These are phyloP conservation scores for Blastomyces gilchristii DNA, from an alignment of 2,329 filamentous ascomycete species.

Conservation along the genomic window DNA sequence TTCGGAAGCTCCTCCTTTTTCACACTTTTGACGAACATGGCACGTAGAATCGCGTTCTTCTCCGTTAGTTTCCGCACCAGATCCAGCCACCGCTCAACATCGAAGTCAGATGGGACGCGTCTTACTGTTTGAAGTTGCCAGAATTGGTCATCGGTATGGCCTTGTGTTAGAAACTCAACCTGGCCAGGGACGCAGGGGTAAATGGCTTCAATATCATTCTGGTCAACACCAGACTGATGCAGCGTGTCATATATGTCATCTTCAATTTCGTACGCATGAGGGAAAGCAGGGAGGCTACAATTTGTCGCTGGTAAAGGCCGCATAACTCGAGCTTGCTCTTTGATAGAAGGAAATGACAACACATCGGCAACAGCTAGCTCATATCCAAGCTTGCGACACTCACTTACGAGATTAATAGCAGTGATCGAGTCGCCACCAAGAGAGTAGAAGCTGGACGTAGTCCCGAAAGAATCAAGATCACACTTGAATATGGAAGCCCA, in stretches of 20 bases:
- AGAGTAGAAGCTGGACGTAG: slow-evolving; percentile 10
- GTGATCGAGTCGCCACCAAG: slow-evolving; percentile 18
- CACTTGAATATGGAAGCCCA: neutral
- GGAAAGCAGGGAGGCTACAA: neutral
- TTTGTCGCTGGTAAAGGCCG: neutral
- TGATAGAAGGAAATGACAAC: slow-evolving; percentile 11
- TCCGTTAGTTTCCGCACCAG: slow-evolving; percentile 53
- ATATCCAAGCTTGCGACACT: slow-evolving; percentile 10
- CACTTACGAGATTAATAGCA: slow-evolving; percentile 15
- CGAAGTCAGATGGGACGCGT: slow-evolving; percentile 48
- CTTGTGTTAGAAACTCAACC: slow-evolving; percentile 23
- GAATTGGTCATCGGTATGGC: slow-evolving; percentile 46
- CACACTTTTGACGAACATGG: slow-evolving; percentile 54
- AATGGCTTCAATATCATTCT: slow-evolving; percentile 13
- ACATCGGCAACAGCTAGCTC: slow-evolving; percentile 15
- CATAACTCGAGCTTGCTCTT: slow-evolving; percentile 7
- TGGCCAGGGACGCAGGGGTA: slow-evolving; percentile 16
- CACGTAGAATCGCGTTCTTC: slow-evolving; percentile 69
- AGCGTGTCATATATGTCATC: neutral
- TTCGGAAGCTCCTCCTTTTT: slow-evolving; percentile 28
- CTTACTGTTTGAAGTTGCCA: slow-evolving; percentile 52
- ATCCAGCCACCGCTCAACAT: slow-evolving; percentile 41
- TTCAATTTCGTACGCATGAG: neutral
- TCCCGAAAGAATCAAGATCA: neutral
- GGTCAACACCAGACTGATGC: neutral